Evolutionary conservation across 1,139 yeast species (phyloP), one percentile per base, ranked within the genome.

Genomic region (Taphrina deformans): DNA sequence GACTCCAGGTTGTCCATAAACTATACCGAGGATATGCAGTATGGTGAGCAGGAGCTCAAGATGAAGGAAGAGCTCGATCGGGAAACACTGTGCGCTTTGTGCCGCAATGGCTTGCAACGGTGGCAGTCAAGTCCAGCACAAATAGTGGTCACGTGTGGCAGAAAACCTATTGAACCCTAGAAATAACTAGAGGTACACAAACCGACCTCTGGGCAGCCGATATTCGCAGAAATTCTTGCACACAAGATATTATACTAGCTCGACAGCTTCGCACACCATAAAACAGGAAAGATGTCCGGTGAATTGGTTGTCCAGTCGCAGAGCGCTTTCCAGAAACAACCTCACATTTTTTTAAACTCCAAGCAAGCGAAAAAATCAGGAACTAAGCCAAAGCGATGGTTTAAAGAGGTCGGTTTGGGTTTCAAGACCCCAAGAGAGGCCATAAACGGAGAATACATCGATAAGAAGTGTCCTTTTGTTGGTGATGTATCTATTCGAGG

Each of bases 231-330:
- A 38, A 14, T 38, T 38, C 41, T 38, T 38, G 16, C 7, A 38
- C 16, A 38, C 41, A 38, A 12, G 16, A 38, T 38, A 38, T 38
- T 10, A 29, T 10, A 6, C 33, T 10, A 10, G 10, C 10, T 29
- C 33, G 33, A 29, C 9, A 6, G 9, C 9, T 6, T 6, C 18
- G 18, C 41, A 38, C 7, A 4, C 18, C 2, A 38, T 1, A 38
- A 38, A n/a, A n/a, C 14, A 38, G 41, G 24, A 29, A 71, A 33
- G 55, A 93, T 93, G 98, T 96, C 98, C 82, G 89, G 98, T 83
- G 99, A 93, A 88, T 91, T 93, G 85, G 91, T 97, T 82, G 99
- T 95, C 85, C 99, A 93, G 88, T 89, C 97, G 80, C 99, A 95
- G 87, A 93, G 96, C 85, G 99, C 99, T 89, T 93, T 88, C 97